A percentile compares a stretch with the other conserved stretches of the same genome.
Evolutionary conservation across 805 yeast genomes (phyloP).

Genomic region (Kluyveromyces starmeri): DNA sequence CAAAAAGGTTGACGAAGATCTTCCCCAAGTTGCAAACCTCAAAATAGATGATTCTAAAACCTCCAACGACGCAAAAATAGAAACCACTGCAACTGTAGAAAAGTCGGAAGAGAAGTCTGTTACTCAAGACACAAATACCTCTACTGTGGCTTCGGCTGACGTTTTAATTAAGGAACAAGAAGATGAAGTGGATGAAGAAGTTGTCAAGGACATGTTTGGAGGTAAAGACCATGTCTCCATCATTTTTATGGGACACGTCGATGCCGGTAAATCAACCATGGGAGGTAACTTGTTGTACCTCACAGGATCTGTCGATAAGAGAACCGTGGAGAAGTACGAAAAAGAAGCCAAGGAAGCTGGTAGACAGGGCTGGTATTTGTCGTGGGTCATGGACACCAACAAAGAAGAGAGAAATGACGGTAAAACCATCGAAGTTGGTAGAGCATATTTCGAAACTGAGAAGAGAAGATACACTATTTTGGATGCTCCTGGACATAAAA

Average conservation of each 20-base stretch:
- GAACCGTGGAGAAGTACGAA: slow-evolving; percentile 97
- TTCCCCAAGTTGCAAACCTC: slow-evolving; percentile 18
- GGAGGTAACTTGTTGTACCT: slow-evolving; percentile 92
- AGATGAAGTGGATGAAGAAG: slow-evolving; percentile 74
- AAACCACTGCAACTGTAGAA: slow-evolving; percentile 7
- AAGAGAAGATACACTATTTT: slow-evolving; percentile 95
- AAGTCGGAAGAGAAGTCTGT: slow-evolving; percentile 20
- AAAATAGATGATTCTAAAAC: slow-evolving; percentile 25
- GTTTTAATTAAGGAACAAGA: slow-evolving; percentile 59
- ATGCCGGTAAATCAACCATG: slow-evolving; percentile 99
- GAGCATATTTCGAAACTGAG: slow-evolving; percentile 95
- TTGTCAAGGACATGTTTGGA: slow-evolving; percentile 88
- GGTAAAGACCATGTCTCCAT: slow-evolving; percentile 96
- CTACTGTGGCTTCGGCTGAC: slow-evolving; percentile 35
- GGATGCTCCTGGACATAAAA: slow-evolving; percentile 99
- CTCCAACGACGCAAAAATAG: slow-evolving; percentile 21
- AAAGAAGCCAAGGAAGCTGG: slow-evolving; percentile 99
- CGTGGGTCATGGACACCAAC: slow-evolving; percentile 99
- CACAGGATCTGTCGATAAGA: slow-evolving; percentile 96
- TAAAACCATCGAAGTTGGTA: slow-evolving; percentile 98
- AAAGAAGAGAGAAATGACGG: slow-evolving; percentile 98
- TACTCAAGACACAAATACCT: slow-evolving; percentile 16
- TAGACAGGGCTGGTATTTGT: slow-evolving; percentile 98
- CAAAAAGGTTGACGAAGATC: slow-evolving; percentile 10
- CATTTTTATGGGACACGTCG: slow-evolving; percentile 99